phyloP scores from a whole-genome alignment of 1,284 basidiomycete species.

The Inonotus obliquus region DNA sequence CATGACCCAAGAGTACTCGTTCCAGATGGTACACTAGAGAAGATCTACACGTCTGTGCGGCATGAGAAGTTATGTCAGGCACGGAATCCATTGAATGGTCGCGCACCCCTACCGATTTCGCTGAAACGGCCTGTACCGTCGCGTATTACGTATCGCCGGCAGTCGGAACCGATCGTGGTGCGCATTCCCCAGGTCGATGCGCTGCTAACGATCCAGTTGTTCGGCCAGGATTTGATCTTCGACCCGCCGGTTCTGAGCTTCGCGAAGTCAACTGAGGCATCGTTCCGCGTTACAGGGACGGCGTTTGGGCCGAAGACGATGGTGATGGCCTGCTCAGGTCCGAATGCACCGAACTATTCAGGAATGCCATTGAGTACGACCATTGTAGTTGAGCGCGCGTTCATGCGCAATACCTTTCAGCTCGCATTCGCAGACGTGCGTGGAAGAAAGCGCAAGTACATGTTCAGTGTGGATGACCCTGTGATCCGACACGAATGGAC shows the following conservation, averaged over 20 bases:
- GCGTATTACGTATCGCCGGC: constrained; percentile 76
- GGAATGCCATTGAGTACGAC: constrained; percentile 73
- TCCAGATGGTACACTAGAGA: constrained; percentile 67
- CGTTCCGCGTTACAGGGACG: constrained; percentile 82
- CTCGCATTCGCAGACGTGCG: constrained; percentile 75
- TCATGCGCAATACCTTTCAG: constrained; percentile 94
- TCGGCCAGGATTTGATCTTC: constrained; percentile 81
- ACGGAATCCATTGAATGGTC: constrained; percentile 41
- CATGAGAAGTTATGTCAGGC: constrained; percentile 72
- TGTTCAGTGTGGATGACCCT: constrained; percentile 85
- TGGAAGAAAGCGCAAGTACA: constrained; percentile 76
- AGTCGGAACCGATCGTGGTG: constrained; percentile 82
- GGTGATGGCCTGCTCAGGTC: constrained; percentile 74
- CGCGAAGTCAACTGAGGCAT: constrained; percentile 66
- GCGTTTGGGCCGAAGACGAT: constrained; percentile 79
- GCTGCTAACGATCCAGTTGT: constrained; percentile 72
- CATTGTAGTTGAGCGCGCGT: constrained; percentile 81
- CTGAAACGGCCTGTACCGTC: constrained; percentile 72
- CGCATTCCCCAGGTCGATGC: constrained; percentile 80
- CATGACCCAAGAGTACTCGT: constrained; percentile 68
- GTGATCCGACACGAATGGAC: constrained; percentile 74
- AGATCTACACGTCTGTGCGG: constrained; percentile 74
- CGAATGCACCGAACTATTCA: constrained; percentile 75
- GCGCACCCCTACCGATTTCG: constrained; percentile 51
- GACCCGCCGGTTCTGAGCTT: constrained; percentile 83